These are phyloP conservation scores for Ichthyophthirius multifiliis DNA, from an alignment of 169 alveolate species.

Conservation along the genomic window DNA sequence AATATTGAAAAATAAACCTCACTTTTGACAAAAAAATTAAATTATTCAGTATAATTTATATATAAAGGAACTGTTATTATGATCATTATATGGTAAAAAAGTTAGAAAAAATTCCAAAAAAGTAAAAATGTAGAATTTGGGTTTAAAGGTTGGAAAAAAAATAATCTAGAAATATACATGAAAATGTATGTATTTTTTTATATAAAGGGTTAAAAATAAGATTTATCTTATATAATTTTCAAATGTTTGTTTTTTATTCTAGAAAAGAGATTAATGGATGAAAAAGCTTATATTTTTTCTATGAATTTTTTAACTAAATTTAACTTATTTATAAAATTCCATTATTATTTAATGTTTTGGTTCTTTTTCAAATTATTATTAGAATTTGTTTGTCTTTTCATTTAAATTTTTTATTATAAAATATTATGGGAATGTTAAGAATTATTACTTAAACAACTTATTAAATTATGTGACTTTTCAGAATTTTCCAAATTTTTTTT, in stretches of 20 bases:
- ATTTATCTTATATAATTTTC: neutral
- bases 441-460: too few relatives aligned
- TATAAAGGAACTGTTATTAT: neutral
- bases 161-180: neutral
- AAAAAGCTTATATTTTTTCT: neutral
- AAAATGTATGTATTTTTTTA: neutral
- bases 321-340: slow-evolving; percentile 1
- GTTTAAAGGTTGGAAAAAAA: neutral
- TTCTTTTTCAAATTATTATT: too few relatives aligned
- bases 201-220: neutral
- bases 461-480: too few relatives aligned
- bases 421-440: too few relatives aligned
- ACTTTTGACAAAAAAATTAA: neutral
- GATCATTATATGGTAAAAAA: neutral
- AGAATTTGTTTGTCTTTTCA: too few relatives aligned
- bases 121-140: neutral
- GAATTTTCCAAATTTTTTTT: too few relatives aligned
- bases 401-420: too few relatives aligned
- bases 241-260: neutral
- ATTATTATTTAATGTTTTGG: too few relatives aligned
- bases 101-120: neutral
- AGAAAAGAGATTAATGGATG: neutral
- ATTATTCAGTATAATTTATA: neutral
- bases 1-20: neutral
- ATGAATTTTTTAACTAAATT: neutral